Conservation (phyloP, 164 flowering plant species). For the Magnolia sinica region DNA sequence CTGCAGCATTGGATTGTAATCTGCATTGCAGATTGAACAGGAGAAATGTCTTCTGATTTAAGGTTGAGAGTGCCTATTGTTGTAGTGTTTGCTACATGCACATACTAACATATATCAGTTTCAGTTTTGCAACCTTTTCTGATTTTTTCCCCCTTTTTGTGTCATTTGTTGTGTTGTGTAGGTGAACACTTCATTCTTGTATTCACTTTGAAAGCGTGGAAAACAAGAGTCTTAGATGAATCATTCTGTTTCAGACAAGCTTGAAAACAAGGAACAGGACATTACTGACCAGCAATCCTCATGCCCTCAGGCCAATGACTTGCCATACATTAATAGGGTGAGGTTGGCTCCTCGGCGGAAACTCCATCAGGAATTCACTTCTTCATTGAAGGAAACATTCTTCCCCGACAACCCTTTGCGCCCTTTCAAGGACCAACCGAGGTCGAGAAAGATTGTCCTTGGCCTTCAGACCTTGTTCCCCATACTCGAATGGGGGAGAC, state of each 20-base stretch:
- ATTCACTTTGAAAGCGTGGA: background rate
- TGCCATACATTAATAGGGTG: slow-evolving; percentile 50
- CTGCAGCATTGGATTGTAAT: background rate
- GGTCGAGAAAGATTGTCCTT: slow-evolving; percentile 47
- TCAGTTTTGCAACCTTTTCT: too few species aligned
- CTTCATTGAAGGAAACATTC: slow-evolving; percentile 56
- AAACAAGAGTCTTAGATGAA: slow-evolving; percentile 20
- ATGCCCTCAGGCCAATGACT: slow-evolving; percentile 13
- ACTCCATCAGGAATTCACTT: slow-evolving; percentile 43
- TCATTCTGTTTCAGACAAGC: slow-evolving; percentile 27
- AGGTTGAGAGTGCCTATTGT: background rate
- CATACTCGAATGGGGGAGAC: slow-evolving; percentile 61
- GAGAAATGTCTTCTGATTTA: background rate
- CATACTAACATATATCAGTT: too few species aligned
- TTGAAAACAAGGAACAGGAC: slow-evolving; percentile 35
- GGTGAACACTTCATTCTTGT: background rate
- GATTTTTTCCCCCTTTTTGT: background rate
- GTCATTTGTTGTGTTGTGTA: background rate
- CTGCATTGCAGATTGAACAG: background rate
- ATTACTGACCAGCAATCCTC: slow-evolving; percentile 34
- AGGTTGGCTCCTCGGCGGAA: slow-evolving; percentile 58
- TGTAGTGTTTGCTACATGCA: background rate
- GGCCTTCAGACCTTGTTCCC: slow-evolving; percentile 67
- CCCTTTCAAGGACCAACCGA: slow-evolving; percentile 63
- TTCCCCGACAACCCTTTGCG: slow-evolving; percentile 76